A percentile compares a stretch with the other conserved stretches of the same genome.
Conservation (phyloP, 495 filamentous ascomycete genomes). For the Emericellopsis terricola region DNA sequence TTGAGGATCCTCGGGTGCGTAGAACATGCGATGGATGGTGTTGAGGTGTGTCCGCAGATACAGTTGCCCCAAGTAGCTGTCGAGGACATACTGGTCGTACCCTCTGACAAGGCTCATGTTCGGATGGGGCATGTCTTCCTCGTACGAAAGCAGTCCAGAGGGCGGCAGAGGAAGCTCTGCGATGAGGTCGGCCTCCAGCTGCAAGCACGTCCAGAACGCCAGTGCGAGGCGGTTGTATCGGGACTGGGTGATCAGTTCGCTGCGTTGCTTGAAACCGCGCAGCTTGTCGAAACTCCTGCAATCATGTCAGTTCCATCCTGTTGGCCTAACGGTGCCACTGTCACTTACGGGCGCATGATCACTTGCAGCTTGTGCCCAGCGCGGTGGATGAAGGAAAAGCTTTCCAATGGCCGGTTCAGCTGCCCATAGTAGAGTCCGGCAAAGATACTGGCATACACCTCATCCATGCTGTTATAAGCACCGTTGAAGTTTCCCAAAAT, state of each 20-base stretch:
- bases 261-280: constrained; percentile 13
- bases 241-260: constrained; percentile 14
- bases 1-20: constrained; percentile 37
- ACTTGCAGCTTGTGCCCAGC: constrained; percentile 63
- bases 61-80: constrained; percentile 74
- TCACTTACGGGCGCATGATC: constrained; percentile 55
- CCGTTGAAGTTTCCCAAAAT: constrained; percentile 73
- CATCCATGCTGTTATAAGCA: constrained; percentile 48
- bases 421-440: constrained; percentile 83
- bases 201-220: constrained; percentile 87
- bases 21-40: constrained; percentile 61
- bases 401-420: constrained; percentile 71
- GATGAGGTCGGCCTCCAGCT: constrained; percentile 88
- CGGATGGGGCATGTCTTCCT: constrained; percentile 49
- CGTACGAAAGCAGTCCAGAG: constrained; percentile 54
- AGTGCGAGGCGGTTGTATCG: constrained; percentile 45
- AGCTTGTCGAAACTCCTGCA: constrained; percentile 24
- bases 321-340: not conserved
- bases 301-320: no score
- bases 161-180: constrained; percentile 77
- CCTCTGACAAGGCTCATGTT: constrained; percentile 23
- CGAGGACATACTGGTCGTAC: constrained; percentile 37
- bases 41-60: constrained; percentile 76
- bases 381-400: constrained; percentile 69
- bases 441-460: constrained; percentile 73